These are phyloP conservation scores for Trebouxia sp. DNA, from an alignment of 139 green algal genomes.

Conservation along the genomic window DNA sequence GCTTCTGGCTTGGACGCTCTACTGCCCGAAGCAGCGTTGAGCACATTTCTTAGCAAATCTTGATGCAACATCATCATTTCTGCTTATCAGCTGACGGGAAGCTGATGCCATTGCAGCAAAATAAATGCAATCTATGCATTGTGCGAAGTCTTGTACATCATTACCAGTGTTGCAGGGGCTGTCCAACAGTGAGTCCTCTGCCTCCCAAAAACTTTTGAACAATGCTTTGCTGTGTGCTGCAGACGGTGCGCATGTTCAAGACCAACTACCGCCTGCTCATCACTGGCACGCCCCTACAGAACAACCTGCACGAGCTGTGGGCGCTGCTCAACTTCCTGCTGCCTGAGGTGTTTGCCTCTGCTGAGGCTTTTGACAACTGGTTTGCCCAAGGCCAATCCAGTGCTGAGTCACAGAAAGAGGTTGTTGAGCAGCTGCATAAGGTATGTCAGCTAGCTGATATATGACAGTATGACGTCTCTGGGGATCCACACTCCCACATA, in stretches of 20 bases:
- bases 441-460: slow-evolving; percentile 40
- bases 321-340: slow-evolving; percentile 99
- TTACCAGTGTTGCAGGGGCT: too few relatives aligned
- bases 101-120: too few relatives aligned
- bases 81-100: too few relatives aligned
- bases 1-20: too few relatives aligned
- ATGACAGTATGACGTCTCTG: too few relatives aligned
- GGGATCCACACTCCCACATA: too few relatives aligned
- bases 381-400: slow-evolving; percentile 75
- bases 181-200: too few relatives aligned
- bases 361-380: slow-evolving; percentile 98
- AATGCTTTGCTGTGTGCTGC: slow-evolving; percentile 15
- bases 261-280: slow-evolving; percentile 98
- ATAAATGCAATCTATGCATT: too few relatives aligned
- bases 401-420: slow-evolving; percentile 74
- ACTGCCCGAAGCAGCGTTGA: too few relatives aligned
- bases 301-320: slow-evolving; percentile 99
- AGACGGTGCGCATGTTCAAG: slow-evolving; percentile 84
- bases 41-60: background rate
- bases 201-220: background rate
- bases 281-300: slow-evolving; percentile 74
- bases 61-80: too few relatives aligned
- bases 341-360: slow-evolving; percentile 75
- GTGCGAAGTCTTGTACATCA: too few relatives aligned
- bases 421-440: slow-evolving; percentile 98